phyloP scores from a whole-genome alignment of 2,329 filamentous ascomycete species.

The Diaporthe vexans region DNA sequence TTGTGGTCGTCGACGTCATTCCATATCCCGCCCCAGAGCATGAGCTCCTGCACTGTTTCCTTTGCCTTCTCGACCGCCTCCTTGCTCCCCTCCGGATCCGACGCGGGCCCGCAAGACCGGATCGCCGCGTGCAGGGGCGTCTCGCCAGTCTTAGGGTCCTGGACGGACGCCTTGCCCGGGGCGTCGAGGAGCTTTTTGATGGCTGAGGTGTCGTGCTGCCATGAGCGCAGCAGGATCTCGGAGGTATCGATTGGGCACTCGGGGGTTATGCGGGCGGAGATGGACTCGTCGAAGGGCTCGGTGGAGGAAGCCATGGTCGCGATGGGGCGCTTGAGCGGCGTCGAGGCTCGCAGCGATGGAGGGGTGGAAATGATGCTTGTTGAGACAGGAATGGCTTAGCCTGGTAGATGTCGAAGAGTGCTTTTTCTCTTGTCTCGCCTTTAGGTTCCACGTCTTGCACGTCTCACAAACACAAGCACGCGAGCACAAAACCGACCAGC shows the following conservation, averaged over 20 bases:
- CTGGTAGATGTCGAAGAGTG: not conserved
- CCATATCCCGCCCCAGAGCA: conserved; percentile 95
- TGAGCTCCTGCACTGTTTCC: conserved; percentile 79
- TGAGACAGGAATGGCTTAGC: not conserved
- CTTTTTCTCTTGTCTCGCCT: not conserved
- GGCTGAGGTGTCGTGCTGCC: conserved; percentile 72
- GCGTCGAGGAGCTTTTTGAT: conserved; percentile 78
- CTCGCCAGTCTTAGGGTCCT: conserved; percentile 87
- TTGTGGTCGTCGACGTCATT: conserved; percentile 90
- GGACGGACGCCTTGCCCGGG: conserved; percentile 77
- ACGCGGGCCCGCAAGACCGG: conserved; percentile 73
- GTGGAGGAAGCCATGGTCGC: conserved; percentile 43
- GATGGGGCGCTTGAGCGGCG: not conserved
- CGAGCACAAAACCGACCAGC: not conserved
- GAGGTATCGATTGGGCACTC: conserved; percentile 65
- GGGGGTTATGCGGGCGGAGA: conserved; percentile 66
- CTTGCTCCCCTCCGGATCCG: conserved; percentile 44
- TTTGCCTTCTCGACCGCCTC: conserved; percentile 70
- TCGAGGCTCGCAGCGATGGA: not conserved
- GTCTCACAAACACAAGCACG: conserved; percentile 14
- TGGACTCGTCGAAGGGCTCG: conserved; percentile 59
- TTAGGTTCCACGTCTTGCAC: conserved; percentile 3
- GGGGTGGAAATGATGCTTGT: not conserved
- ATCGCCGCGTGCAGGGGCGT: conserved; percentile 93
- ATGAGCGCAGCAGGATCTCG: conserved; percentile 67